These are phyloP conservation scores for Tetrahymena elliotti DNA, from an alignment of 73 alveolate genomes.

Conservation along the genomic window DNA sequence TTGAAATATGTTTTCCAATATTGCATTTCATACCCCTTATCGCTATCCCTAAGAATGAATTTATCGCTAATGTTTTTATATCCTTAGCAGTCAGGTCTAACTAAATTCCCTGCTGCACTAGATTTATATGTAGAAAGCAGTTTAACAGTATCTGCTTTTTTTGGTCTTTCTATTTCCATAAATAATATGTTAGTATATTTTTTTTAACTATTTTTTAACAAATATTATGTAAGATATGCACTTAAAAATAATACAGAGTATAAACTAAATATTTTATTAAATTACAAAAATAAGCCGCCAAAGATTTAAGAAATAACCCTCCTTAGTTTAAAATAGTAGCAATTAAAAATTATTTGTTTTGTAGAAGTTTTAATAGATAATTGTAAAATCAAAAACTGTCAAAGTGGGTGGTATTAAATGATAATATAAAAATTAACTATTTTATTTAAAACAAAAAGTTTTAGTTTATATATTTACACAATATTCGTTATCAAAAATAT, in stretches of 20 bases:
- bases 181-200: no score
- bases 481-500: no score
- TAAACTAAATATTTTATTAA: neutral
- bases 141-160: neutral
- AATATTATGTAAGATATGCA: neutral
- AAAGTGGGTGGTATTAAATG: no score
- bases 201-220: no score
- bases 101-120: neutral
- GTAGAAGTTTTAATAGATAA: neutral
- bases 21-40: neutral
- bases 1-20: neutral
- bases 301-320: neutral
- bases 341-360: no score
- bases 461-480: no score
- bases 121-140: neutral
- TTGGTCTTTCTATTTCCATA: neutral
- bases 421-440: no score
- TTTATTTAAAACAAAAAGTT: no score
- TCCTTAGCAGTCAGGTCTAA: neutral
- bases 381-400: no score
- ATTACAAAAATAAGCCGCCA: neutral
- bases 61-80: neutral
- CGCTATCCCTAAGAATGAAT: neutral
- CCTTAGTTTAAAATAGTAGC: no score
- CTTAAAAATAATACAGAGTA: neutral